phyloP scores from a whole-genome alignment of 805 yeast species.

The Candida schatavii region DNA sequence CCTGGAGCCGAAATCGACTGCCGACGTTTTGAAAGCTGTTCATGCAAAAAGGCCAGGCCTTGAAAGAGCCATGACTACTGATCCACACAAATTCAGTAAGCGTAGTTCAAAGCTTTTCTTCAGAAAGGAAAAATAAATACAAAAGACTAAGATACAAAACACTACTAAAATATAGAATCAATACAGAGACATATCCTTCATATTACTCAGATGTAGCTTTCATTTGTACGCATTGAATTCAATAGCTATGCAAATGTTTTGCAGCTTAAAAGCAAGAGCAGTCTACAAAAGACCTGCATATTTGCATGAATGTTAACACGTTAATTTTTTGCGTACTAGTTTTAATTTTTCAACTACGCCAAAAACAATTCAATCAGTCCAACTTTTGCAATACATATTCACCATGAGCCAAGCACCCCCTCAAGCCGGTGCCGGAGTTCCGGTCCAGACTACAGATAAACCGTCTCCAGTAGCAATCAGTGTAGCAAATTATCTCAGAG shows the following conservation, averaged over 20 bases:
- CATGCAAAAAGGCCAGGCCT: neutral
- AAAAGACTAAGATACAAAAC: neutral
- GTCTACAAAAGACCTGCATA: no score
- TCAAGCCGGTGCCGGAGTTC: neutral
- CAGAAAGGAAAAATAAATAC: neutral
- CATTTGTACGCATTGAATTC: no score
- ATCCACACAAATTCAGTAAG: neutral
- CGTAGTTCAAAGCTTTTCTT: neutral
- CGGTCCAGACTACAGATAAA: constrained; percentile 9
- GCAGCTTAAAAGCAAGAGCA: neutral
- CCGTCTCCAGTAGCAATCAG: constrained; percentile 56
- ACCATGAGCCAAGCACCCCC: neutral
- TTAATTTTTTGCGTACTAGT: no score
- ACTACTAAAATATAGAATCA: neutral
- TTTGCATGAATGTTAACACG: no score
- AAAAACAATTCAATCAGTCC: no score
- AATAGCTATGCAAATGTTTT: no score
- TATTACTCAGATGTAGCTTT: no score
- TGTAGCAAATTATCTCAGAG: constrained; percentile 69
- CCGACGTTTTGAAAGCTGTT: neutral
- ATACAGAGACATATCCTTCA: neutral
- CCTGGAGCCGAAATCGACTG: neutral
- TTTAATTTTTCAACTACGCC: no score
- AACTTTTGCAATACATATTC: neutral
- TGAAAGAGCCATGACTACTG: neutral